Conservation (phyloP, 2,329 filamentous ascomycete species). For the Cadophora gregata region DNA sequence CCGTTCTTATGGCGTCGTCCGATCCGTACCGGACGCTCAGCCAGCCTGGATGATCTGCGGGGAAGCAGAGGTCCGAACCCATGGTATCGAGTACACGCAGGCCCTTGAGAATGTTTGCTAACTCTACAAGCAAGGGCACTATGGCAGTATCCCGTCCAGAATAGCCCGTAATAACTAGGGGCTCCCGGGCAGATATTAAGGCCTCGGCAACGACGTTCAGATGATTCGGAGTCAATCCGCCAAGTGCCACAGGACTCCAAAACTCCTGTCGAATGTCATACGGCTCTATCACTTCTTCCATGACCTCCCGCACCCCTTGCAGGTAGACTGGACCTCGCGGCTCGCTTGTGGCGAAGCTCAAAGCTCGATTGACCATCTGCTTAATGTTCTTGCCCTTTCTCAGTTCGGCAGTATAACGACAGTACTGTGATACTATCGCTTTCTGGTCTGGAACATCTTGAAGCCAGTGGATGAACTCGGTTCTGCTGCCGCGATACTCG, state of each 20-base stretch:
- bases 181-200: constrained; percentile 66
- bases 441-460: constrained; percentile 80
- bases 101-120: constrained; percentile 71
- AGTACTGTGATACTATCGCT: constrained; percentile 74
- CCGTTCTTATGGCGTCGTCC: constrained; percentile 74
- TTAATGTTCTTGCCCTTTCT: constrained; percentile 76
- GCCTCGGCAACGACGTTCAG: constrained; percentile 62
- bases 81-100: constrained; percentile 77
- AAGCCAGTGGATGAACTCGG: constrained; percentile 81
- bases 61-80: constrained; percentile 83
- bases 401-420: constrained; percentile 73
- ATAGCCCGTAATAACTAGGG: constrained; percentile 75
- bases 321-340: constrained; percentile 75
- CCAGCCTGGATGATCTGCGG: constrained; percentile 70
- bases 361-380: constrained; percentile 73
- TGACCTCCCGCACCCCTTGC: constrained; percentile 68
- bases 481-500: constrained; percentile 70
- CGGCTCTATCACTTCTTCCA: constrained; percentile 72
- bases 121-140: constrained; percentile 65
- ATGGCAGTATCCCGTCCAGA: constrained; percentile 70
- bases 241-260: constrained; percentile 64
- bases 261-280: constrained; percentile 62
- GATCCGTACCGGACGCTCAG: constrained; percentile 75
- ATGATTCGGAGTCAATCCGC: constrained; percentile 59
- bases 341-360: constrained; percentile 72